These are phyloP conservation scores for Kwoniella mangroviensis DNA, from an alignment of 768 basidiomycete genomes.

Conservation along the genomic window DNA sequence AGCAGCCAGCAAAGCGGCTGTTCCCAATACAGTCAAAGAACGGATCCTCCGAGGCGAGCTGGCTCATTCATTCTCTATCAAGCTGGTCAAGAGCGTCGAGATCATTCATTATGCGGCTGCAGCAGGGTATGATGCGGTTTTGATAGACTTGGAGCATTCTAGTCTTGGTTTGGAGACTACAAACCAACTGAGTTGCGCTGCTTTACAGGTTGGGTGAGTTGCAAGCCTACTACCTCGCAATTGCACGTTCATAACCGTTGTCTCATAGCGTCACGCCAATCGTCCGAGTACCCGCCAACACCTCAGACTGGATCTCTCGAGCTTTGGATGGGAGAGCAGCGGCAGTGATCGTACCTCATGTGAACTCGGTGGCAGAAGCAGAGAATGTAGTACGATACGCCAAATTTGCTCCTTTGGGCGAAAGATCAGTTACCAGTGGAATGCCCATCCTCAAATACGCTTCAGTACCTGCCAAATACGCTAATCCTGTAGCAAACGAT, in stretches of 20 bases:
- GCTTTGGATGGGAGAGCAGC: conserved; percentile 46
- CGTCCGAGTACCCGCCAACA: conserved; percentile 48
- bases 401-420: conserved; percentile 43
- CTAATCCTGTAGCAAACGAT: conserved; percentile 38
- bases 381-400: conserved; percentile 37
- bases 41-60: conserved; percentile 21
- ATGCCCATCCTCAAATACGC: conserved; percentile 43
- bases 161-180: conserved; percentile 38
- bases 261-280: conserved; percentile 36
- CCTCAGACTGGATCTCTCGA: conserved; percentile 50
- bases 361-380: conserved; percentile 41
- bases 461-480: conserved; percentile 31
- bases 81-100: conserved; percentile 35
- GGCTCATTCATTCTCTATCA: conserved; percentile 42
- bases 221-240: not conserved
- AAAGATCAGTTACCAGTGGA: conserved; percentile 34
- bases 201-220: conserved; percentile 38
- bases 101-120: conserved; percentile 38
- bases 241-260: too few relatives aligned
- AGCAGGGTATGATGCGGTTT: conserved; percentile 42
- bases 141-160: conserved; percentile 50
- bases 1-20: conserved; percentile 19
- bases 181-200: conserved; percentile 33
- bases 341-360: conserved; percentile 50
- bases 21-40: conserved; percentile 30